A percentile compares a stretch with the other conserved stretches of the same genome.
Evolutionary conservation across 179 eudicot genomes (phyloP).

Genomic region (Spergularia azorica): DNA sequence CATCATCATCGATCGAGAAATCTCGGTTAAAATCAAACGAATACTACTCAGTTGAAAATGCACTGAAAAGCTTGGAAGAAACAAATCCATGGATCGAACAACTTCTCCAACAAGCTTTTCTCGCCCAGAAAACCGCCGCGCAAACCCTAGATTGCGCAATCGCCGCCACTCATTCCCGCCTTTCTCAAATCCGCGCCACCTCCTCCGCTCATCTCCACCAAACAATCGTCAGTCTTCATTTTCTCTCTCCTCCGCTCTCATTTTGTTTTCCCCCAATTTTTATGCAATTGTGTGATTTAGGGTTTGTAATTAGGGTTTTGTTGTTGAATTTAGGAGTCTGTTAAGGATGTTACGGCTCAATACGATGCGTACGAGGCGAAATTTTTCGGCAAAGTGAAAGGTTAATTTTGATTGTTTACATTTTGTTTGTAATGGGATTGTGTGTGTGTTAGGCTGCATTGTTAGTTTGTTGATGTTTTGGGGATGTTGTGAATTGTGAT

Average conservation of each 20-base stretch:
- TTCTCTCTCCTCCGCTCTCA: too few relatives aligned
- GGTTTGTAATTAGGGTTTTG: constrained; percentile 8
- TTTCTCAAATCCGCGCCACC: constrained; percentile 62
- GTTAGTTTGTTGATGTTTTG: not conserved
- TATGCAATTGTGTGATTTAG: not conserved
- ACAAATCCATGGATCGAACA: constrained; percentile 63
- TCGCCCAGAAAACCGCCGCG: constrained; percentile 42
- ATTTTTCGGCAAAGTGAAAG: constrained; percentile 61
- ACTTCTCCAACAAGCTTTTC: constrained; percentile 50
- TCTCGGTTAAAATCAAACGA: constrained; percentile 21
- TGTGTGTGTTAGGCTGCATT: not conserved
- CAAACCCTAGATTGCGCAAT: constrained; percentile 50
- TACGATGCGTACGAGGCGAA: constrained; percentile 52
- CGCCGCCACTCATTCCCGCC: constrained; percentile 49
- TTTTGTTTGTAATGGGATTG: not conserved
- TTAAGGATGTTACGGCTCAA: constrained; percentile 61
- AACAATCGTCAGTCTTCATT: constrained; percentile 45
- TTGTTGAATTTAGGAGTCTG: constrained; percentile 49
- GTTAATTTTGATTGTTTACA: constrained; percentile 27
- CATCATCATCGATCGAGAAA: constrained; percentile 32
- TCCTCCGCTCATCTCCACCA: constrained; percentile 68
- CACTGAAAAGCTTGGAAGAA: constrained; percentile 33
- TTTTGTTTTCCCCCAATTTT: not conserved
- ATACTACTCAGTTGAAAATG: constrained; percentile 21
- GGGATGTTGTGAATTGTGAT: constrained; percentile 12